A percentile compares a stretch with the other conserved stretches of the same genome.
Conservation (phyloP, 495 filamentous ascomycete genomes). For the Annulohypoxylon nitens region DNA sequence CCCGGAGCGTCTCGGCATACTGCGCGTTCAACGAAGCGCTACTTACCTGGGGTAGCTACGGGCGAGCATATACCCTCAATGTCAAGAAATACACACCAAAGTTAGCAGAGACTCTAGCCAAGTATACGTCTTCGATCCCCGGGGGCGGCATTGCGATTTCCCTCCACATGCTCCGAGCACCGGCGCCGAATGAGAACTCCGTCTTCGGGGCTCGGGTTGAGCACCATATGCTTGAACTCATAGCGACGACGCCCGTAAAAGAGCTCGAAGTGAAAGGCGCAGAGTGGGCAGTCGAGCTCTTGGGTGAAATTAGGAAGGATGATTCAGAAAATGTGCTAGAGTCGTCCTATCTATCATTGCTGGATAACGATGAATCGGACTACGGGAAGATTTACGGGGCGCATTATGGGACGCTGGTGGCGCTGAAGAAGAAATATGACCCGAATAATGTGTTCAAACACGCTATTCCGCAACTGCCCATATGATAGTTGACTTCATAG, state of each 20-base stretch:
- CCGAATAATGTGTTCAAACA: slow-evolving; percentile 11
- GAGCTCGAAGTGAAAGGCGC: background rate
- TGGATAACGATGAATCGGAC: background rate
- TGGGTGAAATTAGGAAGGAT: background rate
- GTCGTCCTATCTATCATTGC: background rate
- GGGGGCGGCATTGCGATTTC: slow-evolving; percentile 3
- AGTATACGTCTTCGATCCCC: background rate
- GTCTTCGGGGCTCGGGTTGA: background rate
- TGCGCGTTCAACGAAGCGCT: slow-evolving; percentile 3
- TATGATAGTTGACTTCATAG: background rate
- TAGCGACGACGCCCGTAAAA: slow-evolving; percentile 4
- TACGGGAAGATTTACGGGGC: background rate
- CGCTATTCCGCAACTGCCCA: background rate
- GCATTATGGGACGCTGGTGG: slow-evolving; percentile 10
- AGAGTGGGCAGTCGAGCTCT: background rate
- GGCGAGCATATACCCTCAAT: background rate
- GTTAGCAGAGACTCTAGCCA: background rate
- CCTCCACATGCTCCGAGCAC: slow-evolving; percentile 1
- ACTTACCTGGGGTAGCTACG: slow-evolving; percentile 12
- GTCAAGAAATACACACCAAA: slow-evolving; percentile 10
- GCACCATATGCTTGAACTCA: slow-evolving; percentile 11
- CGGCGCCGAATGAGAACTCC: slow-evolving; percentile 8
- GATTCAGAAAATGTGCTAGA: slow-evolving; percentile 3
- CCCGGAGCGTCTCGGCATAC: background rate
- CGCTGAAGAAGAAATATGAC: slow-evolving; percentile 14